Evolutionary conservation across 1,284 basidiomycete genomes (phyloP).

Genomic region (Salmacisia buchloeana): DNA sequence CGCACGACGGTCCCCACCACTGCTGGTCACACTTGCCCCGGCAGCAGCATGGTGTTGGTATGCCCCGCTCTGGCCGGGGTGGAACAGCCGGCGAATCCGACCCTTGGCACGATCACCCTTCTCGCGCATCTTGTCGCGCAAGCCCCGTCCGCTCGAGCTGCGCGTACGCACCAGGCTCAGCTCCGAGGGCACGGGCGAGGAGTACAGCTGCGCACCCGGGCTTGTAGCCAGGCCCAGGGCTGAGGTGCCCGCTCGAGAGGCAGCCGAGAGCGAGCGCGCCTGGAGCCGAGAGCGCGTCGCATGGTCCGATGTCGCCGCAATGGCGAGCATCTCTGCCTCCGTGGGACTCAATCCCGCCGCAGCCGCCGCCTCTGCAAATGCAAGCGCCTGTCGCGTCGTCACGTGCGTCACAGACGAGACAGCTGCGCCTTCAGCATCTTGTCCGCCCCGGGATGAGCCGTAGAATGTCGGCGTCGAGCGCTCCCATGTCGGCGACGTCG

Average conservation of each 20-base stretch:
- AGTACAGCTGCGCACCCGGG: background rate
- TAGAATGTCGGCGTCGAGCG: too few species aligned
- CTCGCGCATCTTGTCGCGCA: background rate
- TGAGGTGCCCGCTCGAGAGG: too few species aligned
- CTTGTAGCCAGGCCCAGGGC: background rate
- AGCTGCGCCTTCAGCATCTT: too few species aligned
- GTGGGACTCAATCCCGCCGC: background rate
- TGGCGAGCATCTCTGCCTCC: background rate
- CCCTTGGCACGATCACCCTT: background rate
- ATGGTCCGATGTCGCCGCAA: background rate
- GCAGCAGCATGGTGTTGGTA: too few species aligned
- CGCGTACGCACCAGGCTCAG: background rate
- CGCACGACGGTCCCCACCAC: too few species aligned
- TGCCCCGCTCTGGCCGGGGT: background rate
- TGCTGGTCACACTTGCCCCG: too few species aligned
- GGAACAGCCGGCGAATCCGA: background rate
- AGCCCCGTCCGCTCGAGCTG: background rate
- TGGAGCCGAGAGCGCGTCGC: background rate
- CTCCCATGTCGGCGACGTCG: background rate
- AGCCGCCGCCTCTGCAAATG: background rate
- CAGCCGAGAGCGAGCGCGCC: background rate
- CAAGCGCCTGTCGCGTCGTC: background rate
- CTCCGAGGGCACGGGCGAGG: background rate
- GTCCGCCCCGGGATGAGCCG: too few species aligned
- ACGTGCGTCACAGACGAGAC: background rate